These are phyloP conservation scores for Fragilaria crotonensis DNA, from an alignment of 108 stramenopile species.

Conservation along the genomic window DNA sequence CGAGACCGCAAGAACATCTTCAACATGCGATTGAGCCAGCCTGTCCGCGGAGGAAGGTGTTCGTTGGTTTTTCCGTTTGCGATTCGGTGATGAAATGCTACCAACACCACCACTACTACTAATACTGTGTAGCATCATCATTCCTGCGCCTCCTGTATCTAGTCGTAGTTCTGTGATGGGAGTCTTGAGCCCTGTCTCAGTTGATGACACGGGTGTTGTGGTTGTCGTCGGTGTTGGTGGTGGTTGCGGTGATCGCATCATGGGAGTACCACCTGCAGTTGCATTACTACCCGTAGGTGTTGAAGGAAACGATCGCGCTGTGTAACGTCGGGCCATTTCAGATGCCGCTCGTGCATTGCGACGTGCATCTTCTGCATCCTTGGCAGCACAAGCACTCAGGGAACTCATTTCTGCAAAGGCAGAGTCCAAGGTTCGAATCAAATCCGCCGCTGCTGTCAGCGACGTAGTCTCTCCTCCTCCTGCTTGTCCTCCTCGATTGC, in stretches of 20 bases:
- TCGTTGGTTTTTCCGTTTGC: conserved; percentile 12
- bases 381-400: conserved; percentile 38
- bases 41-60: conserved; percentile 24
- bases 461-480: too few relatives aligned
- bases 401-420: conserved; percentile 48
- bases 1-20: conserved; percentile 60
- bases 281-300: not conserved
- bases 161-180: not conserved
- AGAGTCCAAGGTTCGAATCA: conserved; percentile 60
- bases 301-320: conserved; percentile 19
- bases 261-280: conserved; percentile 2
- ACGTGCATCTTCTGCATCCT: conserved; percentile 59
- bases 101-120: not conserved
- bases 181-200: not conserved
- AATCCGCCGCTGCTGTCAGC: conserved; percentile 56
- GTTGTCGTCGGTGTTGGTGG: conserved; percentile 3
- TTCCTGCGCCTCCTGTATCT: not conserved
- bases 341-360: conserved; percentile 62
- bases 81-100: not conserved
- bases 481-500: too few relatives aligned
- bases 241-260: conserved; percentile 7
- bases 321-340: conserved; percentile 60
- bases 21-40: conserved; percentile 55
- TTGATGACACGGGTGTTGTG: not conserved
- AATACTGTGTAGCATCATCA: too few relatives aligned